A percentile compares a stretch with the other conserved stretches of the same genome.
phyloP scores from a whole-genome alignment of 2,329 filamentous ascomycete genomes.

The Ophiognomonia clavigignenti-juglandacearum region DNA sequence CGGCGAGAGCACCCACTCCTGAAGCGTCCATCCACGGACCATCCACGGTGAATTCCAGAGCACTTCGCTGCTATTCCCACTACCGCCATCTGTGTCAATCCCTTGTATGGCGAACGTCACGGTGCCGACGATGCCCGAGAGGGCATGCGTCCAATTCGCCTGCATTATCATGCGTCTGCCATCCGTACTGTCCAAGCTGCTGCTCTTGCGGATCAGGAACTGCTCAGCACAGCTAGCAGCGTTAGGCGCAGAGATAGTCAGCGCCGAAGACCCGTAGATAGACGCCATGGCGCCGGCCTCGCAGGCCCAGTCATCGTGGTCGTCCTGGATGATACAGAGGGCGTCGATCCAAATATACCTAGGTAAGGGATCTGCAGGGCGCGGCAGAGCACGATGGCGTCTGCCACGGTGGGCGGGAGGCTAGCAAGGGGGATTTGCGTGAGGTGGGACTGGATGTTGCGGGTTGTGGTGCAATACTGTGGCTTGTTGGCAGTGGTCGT shows the following conservation, averaged over 20 bases:
- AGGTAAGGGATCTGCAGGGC: not conserved
- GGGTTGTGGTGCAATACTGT: not conserved
- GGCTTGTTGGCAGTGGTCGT: too few species aligned
- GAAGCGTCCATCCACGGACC: not conserved
- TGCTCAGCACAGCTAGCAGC: not conserved
- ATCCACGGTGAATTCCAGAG: not conserved
- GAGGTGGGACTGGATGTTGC: not conserved
- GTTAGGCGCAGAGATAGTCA: not conserved
- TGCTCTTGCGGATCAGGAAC: not conserved
- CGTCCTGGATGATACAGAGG: constrained; percentile 5
- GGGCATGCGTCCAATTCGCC: not conserved
- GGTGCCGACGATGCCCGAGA: not conserved
- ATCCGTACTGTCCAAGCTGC: not conserved
- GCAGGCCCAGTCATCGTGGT: not conserved
- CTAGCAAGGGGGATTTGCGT: not conserved
- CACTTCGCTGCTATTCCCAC: not conserved
- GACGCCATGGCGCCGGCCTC: not conserved
- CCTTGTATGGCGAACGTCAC: too few species aligned
- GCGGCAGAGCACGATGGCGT: not conserved
- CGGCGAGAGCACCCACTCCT: constrained; percentile 1
- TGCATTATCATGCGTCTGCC: too few species aligned
- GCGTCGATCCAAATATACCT: not conserved
- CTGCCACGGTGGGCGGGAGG: not conserved
- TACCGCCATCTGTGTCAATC: too few species aligned
- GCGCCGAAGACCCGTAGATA: not conserved